Evolutionary conservation across 768 basidiomycete genomes (phyloP).

Genomic region (Lactifluus echinatus): DNA sequence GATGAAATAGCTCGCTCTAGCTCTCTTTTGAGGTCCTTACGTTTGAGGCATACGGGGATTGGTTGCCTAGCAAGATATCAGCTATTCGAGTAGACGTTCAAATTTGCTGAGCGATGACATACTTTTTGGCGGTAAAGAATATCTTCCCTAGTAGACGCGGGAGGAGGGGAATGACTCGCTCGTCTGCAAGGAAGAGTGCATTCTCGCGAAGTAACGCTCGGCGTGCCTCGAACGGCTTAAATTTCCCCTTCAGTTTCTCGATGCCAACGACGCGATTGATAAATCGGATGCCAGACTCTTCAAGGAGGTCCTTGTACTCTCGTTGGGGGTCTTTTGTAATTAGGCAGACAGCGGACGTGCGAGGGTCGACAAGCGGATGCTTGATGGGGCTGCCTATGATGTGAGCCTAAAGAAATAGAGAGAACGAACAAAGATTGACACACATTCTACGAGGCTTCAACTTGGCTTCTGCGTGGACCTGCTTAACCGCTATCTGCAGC

Average conservation of each 20-base stretch:
- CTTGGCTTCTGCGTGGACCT: conserved; percentile 61
- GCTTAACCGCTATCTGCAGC: conserved; percentile 83
- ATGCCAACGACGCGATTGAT: conserved; percentile 88
- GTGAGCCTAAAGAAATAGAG: neutral
- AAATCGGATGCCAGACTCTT: conserved; percentile 71
- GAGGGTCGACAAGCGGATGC: conserved; percentile 78
- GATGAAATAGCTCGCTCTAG: conserved; percentile 89
- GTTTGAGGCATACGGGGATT: conserved; percentile 82
- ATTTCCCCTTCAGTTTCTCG: conserved; percentile 89
- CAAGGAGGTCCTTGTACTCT: conserved; percentile 90
- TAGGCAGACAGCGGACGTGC: conserved; percentile 72
- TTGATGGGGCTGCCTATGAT: conserved; percentile 50
- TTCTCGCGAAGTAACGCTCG: conserved; percentile 81
- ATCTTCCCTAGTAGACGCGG: conserved; percentile 81
- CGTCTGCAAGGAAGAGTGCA: conserved; percentile 89
- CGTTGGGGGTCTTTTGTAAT: conserved; percentile 95
- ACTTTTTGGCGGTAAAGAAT: conserved; percentile 97
- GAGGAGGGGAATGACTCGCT: conserved; percentile 77
- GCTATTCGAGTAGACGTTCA: neutral
- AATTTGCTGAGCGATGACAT: conserved; percentile 25
- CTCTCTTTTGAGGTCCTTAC: conserved; percentile 86
- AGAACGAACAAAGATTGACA: conserved; percentile 26
- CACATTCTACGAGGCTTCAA: conserved; percentile 83
- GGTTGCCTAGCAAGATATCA: conserved; percentile 58
- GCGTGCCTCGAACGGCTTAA: conserved; percentile 75